These are phyloP conservation scores for Microthlaspi erraticum DNA, from an alignment of 345 rosid genomes.

Conservation along the genomic window DNA sequence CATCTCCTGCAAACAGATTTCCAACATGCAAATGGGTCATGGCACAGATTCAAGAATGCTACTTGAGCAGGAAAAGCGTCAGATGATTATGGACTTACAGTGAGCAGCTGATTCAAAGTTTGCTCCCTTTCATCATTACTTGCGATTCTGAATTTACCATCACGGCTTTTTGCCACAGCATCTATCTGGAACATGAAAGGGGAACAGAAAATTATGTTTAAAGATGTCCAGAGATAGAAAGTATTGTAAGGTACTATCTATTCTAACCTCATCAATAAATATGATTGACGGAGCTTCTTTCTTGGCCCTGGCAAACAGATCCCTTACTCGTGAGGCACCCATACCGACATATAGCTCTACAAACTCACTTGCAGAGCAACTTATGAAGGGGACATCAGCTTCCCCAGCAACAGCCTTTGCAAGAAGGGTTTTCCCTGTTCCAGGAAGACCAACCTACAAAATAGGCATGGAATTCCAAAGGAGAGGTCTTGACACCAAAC, in stretches of 20 bases:
- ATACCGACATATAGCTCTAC: slow-evolving; percentile 95
- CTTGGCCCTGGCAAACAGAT: slow-evolving; percentile 93
- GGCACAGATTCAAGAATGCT: background rate
- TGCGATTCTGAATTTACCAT: slow-evolving; percentile 83
- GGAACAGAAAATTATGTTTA: slow-evolving; percentile 12
- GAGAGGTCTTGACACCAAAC: slow-evolving; percentile 15
- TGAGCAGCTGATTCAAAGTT: slow-evolving; percentile 95
- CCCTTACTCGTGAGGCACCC: slow-evolving; percentile 99
- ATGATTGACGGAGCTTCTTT: slow-evolving; percentile 97
- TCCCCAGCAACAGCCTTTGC: slow-evolving; percentile 99
- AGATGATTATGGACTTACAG: slow-evolving; percentile 55
- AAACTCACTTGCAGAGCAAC: slow-evolving; percentile 97
- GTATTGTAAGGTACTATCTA: background rate
- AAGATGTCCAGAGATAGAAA: background rate
- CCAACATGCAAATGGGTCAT: slow-evolving; percentile 11
- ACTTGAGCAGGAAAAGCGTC: slow-evolving; percentile 3
- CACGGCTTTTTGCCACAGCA: slow-evolving; percentile 98
- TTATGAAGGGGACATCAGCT: slow-evolving; percentile 92
- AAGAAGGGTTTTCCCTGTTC: slow-evolving; percentile 90
- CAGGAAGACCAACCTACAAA: slow-evolving; percentile 91
- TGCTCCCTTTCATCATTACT: slow-evolving; percentile 97
- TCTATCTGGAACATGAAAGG: slow-evolving; percentile 69
- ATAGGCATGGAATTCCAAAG: slow-evolving; percentile 17
- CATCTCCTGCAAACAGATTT: slow-evolving; percentile 75
- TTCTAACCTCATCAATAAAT: slow-evolving; percentile 88